Evolutionary conservation across 306 rosid species (phyloP), one percentile per base, ranked within the genome.

Genomic region (Castanopsis chinensis): DNA sequence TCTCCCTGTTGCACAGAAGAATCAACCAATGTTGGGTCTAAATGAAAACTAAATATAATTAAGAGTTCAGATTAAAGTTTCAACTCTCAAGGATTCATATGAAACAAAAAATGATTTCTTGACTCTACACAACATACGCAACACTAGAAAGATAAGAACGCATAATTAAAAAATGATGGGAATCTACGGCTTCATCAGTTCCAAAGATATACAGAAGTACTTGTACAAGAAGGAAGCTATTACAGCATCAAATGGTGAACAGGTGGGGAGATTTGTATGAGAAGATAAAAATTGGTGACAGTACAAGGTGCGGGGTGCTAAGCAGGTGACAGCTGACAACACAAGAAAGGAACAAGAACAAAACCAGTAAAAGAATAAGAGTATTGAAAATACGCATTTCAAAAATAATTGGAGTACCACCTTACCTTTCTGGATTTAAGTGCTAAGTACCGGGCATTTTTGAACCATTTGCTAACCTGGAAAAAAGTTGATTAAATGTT

Each of bases 401-500:
- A 64, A 64, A 10, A 58, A 79, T 13, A n/a, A 35, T 76, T 32
- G 43, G 72, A 32, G 20, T 41, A 21, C 61, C 35, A 84, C 70
- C 80, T 76, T 56, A 92, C 98, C 97, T 89, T 94, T 83, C 91
- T 85, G 78, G 86, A 78, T 85, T 87, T 92, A 55, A 90, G 93
- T 37, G 98, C 97, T 15, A 86, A 33, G 82, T 92, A 94, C 51
- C 98, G 98, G 49, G 98, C 90, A 81, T 94, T 94, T 85, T 94
- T 94, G 91, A 94, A 94, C 98, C 98, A 94, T 90, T 94, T 94
- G 87, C 88, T 90, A 72, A 93, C 93, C 98, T 93, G 92, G 78
- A 90, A 70, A 69, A 70, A 28, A 51, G n/a, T 4, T 68, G 11
- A 33, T 35, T 4, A n/a, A 67, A 14, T 68, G 25, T 68, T 35